Base-by-base conservation (phyloP, 2,329 filamentous ascomycete species). In the Dryadomyces quercus-mongolicae region DNA sequence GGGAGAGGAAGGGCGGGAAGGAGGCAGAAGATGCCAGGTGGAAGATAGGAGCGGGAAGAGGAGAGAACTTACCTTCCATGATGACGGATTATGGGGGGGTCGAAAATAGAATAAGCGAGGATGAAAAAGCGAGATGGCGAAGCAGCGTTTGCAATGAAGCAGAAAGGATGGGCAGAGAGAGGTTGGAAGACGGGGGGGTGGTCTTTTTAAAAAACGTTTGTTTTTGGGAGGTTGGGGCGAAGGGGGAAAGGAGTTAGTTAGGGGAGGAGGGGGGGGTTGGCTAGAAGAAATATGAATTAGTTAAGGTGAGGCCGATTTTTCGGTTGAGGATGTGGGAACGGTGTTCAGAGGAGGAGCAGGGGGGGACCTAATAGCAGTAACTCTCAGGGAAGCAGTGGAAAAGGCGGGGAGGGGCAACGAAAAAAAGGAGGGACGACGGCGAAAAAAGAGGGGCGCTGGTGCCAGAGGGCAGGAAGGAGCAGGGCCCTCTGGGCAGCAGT, bases 31-130 rank as follows among this genome's bases (percentile, higher is more conserved):
- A 51, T 8, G 49, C 38, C 38, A 44, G 40, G 38, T 43, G 40
- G 40, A 34, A 16, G 40, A 51, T 18, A 12, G 44, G 44, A 16
- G 20, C 44, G 15, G 6, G 20, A 7, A 21, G 20, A 21, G 56
- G 58, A 21, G 31, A 18, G 56, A 61, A 61, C 59, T 58, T 62
- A 76, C 74, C 74, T 72, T 76, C 77, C 77, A 80, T 80, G 68
- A 69, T 74, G 73, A 70, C 68, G 68, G 72, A 71, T 76, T 73
- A 68, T 45, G 49, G 62, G 64, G 63, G 64, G 65, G 63, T 51
- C 46, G 54, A 38, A 51, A 57, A 55, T 53, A 54, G 53, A 53
- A 44, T 40, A 48, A n/a, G n/a, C 7, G 42, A 44, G 42, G 15
- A 44, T 16, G 18, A 44, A 44, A 42, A 44, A 44, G 42, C 18